These are phyloP conservation scores for Colletotrichum sp. DNA, from an alignment of 2,329 filamentous ascomycete species.

Conservation along the genomic window DNA sequence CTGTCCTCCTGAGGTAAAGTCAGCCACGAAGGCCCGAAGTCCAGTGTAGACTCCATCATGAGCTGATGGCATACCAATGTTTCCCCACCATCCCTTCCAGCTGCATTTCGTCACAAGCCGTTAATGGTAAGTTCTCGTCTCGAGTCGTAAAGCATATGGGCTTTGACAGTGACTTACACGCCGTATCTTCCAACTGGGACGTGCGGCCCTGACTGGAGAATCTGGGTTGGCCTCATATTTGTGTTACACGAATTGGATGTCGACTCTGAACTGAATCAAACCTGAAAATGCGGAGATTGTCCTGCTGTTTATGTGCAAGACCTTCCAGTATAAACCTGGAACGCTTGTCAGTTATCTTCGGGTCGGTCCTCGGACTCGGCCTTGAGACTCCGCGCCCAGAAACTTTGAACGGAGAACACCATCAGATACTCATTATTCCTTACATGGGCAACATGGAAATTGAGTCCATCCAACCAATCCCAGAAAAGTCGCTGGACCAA, in stretches of 20 bases:
- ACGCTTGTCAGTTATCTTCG: not conserved
- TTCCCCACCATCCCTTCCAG: not conserved
- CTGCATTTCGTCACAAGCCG: not conserved
- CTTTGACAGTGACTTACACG: not conserved
- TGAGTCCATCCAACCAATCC: not conserved
- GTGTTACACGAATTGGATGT: not conserved
- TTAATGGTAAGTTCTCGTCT: not conserved
- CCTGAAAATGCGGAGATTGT: rapidly evolving
- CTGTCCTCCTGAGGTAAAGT: constrained; percentile 49
- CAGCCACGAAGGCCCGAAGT: not conserved
- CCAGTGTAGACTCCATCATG: no score
- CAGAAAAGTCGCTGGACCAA: not conserved
- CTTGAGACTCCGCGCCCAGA: not conserved
- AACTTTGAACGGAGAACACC: not conserved
- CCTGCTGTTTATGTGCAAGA: not conserved
- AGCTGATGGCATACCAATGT: not conserved
- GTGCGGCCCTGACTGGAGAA: not conserved
- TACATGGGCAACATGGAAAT: not conserved
- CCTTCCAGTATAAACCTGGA: not conserved
- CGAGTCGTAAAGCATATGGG: rapidly evolving
- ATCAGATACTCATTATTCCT: not conserved
- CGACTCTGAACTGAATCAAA: not conserved
- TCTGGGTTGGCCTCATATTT: not conserved
- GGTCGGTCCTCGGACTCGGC: not conserved
- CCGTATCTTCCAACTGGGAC: not conserved